These are phyloP conservation scores for Arthrobotrys sinensis DNA, from an alignment of 2,329 filamentous ascomycete genomes.

Conservation along the genomic window DNA sequence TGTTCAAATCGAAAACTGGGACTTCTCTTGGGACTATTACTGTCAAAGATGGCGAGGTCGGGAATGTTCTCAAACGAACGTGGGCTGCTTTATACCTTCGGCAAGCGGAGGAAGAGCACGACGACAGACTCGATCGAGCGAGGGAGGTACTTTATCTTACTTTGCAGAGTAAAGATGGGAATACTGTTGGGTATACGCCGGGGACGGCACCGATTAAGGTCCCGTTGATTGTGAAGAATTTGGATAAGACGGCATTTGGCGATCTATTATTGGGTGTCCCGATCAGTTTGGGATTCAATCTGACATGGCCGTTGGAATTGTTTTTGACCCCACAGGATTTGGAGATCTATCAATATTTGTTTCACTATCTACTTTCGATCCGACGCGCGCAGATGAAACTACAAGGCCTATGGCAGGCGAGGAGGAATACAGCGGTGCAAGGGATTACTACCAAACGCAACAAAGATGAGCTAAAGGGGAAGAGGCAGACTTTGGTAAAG, in stretches of 20 bases:
- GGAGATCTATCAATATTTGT: conserved; percentile 84
- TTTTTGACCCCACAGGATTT: conserved; percentile 85
- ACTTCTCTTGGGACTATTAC: conserved; percentile 65
- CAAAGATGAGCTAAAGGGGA: conserved; percentile 74
- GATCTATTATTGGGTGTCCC: conserved; percentile 87
- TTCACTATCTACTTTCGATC: conserved; percentile 88
- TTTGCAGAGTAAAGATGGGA: conserved; percentile 70
- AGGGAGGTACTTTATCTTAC: conserved; percentile 80
- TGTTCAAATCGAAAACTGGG: conserved; percentile 73
- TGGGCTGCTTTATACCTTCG: conserved; percentile 85
- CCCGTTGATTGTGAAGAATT: conserved; percentile 67
- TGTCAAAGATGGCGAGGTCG: conserved; percentile 89
- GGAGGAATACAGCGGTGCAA: conserved; percentile 78
- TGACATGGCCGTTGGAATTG: conserved; percentile 85
- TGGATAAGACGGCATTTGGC: conserved; percentile 73
- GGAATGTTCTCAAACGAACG: conserved; percentile 80
- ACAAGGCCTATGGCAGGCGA: conserved; percentile 86
- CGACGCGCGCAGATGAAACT: conserved; percentile 87
- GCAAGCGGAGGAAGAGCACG: conserved; percentile 80
- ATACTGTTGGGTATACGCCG: conserved; percentile 62
- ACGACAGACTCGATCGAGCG: conserved; percentile 86
- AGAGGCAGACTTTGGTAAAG: conserved; percentile 76
- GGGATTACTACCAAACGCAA: conserved; percentile 75
- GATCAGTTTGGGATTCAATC: conserved; percentile 78
- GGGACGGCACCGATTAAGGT: conserved; percentile 52